phyloP scores from a whole-genome alignment of 768 basidiomycete genomes.

The Podaxis sp. region DNA sequence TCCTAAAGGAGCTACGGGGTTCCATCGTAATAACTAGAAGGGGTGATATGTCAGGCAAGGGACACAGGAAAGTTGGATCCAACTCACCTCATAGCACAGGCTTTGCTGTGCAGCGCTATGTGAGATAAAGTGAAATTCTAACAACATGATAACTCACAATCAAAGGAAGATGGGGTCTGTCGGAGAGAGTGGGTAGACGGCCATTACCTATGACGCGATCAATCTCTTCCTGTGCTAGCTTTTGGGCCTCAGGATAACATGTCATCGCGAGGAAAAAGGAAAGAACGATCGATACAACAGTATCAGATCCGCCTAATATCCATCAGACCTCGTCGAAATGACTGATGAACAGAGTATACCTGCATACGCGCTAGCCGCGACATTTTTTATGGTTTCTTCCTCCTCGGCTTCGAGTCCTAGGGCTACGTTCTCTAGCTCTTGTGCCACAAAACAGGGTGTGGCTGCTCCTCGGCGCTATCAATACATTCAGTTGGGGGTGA shows the following conservation, averaged over 20 bases:
- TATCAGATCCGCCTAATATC: slow-evolving; percentile 31
- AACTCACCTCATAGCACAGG: slow-evolving; percentile 28
- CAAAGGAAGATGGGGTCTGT: slow-evolving; percentile 36
- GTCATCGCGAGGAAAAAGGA: slow-evolving; percentile 41
- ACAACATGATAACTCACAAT: slow-evolving; percentile 28
- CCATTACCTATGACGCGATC: slow-evolving; percentile 30
- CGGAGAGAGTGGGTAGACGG: slow-evolving; percentile 39
- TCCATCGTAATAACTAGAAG: slow-evolving; percentile 39
- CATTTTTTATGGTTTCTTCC: slow-evolving; percentile 40
- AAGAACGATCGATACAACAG: slow-evolving; percentile 35
- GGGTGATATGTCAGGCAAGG: slow-evolving; percentile 1
- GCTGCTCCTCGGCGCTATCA: slow-evolving; percentile 29
- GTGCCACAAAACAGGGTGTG: slow-evolving; percentile 34
- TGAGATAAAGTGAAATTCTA: background rate
- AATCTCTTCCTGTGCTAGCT: slow-evolving; percentile 36
- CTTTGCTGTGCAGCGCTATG: slow-evolving; percentile 22
- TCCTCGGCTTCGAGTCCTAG: slow-evolving; percentile 25
- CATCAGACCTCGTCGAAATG: background rate
- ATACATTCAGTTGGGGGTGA: background rate
- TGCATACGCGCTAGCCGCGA: slow-evolving; percentile 43
- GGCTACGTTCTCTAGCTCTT: slow-evolving; percentile 33
- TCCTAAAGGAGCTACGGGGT: slow-evolving; percentile 38
- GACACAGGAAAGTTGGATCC: background rate
- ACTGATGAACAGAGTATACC: slow-evolving; percentile 25
- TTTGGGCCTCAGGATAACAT: slow-evolving; percentile 39